Evolutionary conservation across 495 filamentous ascomycete genomes (phyloP), one percentile per base, ranked within the genome.

Genomic region (Letharia columbiana): DNA sequence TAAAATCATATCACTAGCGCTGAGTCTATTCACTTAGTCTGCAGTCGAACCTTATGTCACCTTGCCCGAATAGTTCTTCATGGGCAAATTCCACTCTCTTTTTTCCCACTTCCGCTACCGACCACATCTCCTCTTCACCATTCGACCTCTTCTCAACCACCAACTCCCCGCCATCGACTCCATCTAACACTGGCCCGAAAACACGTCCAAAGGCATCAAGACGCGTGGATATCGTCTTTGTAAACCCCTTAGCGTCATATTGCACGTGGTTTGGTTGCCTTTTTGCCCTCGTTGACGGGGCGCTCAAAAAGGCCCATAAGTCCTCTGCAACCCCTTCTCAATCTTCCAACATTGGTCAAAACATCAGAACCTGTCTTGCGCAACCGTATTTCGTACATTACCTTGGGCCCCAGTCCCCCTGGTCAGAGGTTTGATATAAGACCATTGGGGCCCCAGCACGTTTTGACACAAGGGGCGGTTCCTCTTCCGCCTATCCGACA

Each of bases 141-240:
- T 63, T 60, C 65, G 58, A 63, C 52, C 58, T 49, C 61, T 69
- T 18, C 31, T 61, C 57, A 42, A 63, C 64, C 47, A 67, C 64
- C 68, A 66, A 40, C 54, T 62, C 44, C 49, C 61, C 64, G 45
- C 61, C 68, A 62, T 67, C 68, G 3, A 60, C 23, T 60, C 44
- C 33, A 56, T 60, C 56, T 50, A 40, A 20, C 10, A 60, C 44
- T 31, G 17, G n/a, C 20, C 57, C 37, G 20, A 37, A 66, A 66
- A 52, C 64, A 66, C 56, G 64, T 66, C 44, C 20, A 20, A 39
- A 57, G 52, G 56, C 45, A 42, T 15, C 45, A 39, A 66, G 56
- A 66, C 64, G 64, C 64, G 64, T 66, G 44, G 42, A 40, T 66
- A 47, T 49, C 20, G 23, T 66, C 35, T 66, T 35, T 60, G 39